Evolutionary conservation across 345 rosid species (phyloP), one percentile per base, ranked within the genome.

Genomic region (Brassica rapa): DNA sequence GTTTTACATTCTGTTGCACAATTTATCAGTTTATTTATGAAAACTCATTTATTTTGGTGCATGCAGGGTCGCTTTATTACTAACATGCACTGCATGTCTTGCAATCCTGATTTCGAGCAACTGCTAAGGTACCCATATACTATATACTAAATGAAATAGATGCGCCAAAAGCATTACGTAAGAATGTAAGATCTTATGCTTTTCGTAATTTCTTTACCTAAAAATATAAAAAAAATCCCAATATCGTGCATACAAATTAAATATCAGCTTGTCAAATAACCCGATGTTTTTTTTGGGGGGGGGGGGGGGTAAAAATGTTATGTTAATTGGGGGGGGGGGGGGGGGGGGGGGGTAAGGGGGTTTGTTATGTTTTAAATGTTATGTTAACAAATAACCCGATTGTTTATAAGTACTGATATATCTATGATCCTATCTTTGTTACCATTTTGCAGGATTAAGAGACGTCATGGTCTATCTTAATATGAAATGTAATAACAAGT

Each of bases 31-130:
- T 55, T 9, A 57, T 15, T 15, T 37, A 57, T 10, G 1, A 27
- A 27, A 30, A 9, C 25, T 10, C 3, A 46, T 66, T 66, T 16
- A 63, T 19, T 7, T 66, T 56, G 72, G 23, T 62, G 41, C 41
- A 10, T 66, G 80, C 81, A 87, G 92, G 89, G 30, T 88, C 92
- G 39, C 86, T 88, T 62, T 87, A 88, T 75, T 87, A 88, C 82
- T 88, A 80, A 77, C 60, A 25, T 21, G 70, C 14, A 63, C 66
- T 30, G 39, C 66, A 29, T 62, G 66, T 62, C 23, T 30, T 21
- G 53, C 9, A 60, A 57, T 68, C 83, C 68, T 73, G 57, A 35
- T 27, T 73, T 62, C 1, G 19, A 61, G 25, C 24, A 66, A 30
- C 14, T 33, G 11, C 10, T 24, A 62, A 68, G 79, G 75, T 74